A percentile compares a stretch with the other conserved stretches of the same genome.
These are phyloP conservation scores for Penicillium janthinellum DNA, from an alignment of 2,329 filamentous ascomycete species.

Conservation along the genomic window DNA sequence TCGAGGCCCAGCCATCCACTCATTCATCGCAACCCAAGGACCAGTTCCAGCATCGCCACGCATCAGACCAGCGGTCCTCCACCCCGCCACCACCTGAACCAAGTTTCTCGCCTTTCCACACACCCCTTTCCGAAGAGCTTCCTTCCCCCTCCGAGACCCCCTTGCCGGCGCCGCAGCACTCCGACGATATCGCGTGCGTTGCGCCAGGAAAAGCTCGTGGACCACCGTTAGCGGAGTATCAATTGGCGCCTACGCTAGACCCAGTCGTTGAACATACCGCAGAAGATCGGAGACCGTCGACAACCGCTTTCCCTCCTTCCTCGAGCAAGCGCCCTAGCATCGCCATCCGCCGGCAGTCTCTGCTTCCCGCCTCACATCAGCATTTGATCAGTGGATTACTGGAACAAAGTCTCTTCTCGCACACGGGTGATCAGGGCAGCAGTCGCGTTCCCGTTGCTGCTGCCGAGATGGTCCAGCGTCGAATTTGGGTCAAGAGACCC, in stretches of 20 bases:
- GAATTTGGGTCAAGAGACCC: slow-evolving; percentile 93
- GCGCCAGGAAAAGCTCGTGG: slow-evolving; percentile 21
- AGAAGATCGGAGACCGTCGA: slow-evolving; percentile 14
- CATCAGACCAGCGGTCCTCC: slow-evolving; percentile 8
- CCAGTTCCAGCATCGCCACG: slow-evolving; percentile 18
- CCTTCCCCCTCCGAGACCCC: slow-evolving; percentile 25
- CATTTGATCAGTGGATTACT: slow-evolving; percentile 41
- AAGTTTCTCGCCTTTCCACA: slow-evolving; percentile 26
- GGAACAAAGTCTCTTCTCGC: slow-evolving; percentile 28
- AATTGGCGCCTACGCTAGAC: slow-evolving; percentile 31
- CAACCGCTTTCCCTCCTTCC: slow-evolving; percentile 19
- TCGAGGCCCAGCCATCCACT: slow-evolving; percentile 10
- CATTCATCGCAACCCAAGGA: slow-evolving; percentile 15
- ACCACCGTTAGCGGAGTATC: slow-evolving; percentile 22
- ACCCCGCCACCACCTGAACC: slow-evolving; percentile 22
- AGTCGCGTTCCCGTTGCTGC: slow-evolving; percentile 22
- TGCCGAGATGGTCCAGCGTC: slow-evolving; percentile 55
- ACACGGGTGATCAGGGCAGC: slow-evolving; percentile 26
- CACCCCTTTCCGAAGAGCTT: slow-evolving; percentile 26
- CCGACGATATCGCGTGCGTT: slow-evolving; percentile 24
- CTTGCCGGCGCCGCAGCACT: slow-evolving; percentile 25
- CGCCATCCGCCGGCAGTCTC: slow-evolving; percentile 42
- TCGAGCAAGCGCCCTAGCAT: slow-evolving; percentile 37
- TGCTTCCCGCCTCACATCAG: slow-evolving; percentile 43
- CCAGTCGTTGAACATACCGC: slow-evolving; percentile 31